Base-by-base conservation (phyloP, 495 filamentous ascomycete genomes). In the Aspergillus incahuasiensis region DNA sequence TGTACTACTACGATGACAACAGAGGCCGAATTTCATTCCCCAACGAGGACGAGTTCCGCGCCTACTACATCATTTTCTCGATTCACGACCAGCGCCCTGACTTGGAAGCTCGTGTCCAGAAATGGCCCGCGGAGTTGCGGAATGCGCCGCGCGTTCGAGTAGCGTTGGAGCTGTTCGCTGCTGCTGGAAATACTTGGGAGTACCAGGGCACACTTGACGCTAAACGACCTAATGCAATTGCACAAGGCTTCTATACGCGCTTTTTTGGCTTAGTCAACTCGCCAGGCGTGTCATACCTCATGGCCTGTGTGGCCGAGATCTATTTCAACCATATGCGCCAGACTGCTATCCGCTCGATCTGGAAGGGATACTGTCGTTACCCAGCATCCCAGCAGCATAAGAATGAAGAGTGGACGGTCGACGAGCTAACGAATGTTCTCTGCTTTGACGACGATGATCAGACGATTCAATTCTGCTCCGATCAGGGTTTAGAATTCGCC, bases 231-330 rank as follows among this genome's bases (percentile, higher is more conserved):
- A 82, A 81, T 63, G 65, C 73, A 40, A 72, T 84, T 56, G 77
- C 85, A 1, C 82, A 87, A 50, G 80, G 83, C 3, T 86, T 86
- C 47, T 87, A 82, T 61, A 63, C 76, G 18, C 80, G 84, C 22
- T 94, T 94, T 65, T 97, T 95, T 72, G 75, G 75, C 2, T 75
- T 94, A 35, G 74, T 97, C 39, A 78, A 83, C 50, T 85, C 86
- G 9, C 79, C 79, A 1, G 70, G 77, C 48, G 82, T 91, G 1
- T 90, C 92, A 0, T 97, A 96, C 68, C 80, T 92, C 18, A 92
- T 95, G 87, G 92, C 88, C 6, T 97, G 92, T 67, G 86, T 96
- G 38, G 91, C 92, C 2, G 92, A 97, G 65, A 86, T 92, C 15
- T 89, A 91, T 59, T 97, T 97, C 71, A 88, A 86, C 48, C 74